Percentiles rank a stretch among this genome's conserved stretches.
Conservation (phyloP, 139 green algal genomes). For the Chlamydomonas urium region DNA sequence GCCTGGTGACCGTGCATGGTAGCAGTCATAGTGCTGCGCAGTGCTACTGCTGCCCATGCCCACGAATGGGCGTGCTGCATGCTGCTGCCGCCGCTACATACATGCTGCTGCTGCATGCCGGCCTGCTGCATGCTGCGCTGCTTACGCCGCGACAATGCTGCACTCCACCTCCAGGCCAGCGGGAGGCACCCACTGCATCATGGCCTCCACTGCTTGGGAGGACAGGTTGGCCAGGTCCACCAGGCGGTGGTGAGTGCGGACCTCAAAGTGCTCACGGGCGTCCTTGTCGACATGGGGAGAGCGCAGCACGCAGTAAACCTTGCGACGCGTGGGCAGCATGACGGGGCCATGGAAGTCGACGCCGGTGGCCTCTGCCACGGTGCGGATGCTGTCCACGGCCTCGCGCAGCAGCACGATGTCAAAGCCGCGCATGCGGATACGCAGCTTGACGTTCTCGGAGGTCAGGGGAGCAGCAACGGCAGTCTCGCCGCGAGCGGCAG, state of each 20-base stretch:
- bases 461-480: conserved; percentile 12
- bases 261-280: conserved; percentile 89
- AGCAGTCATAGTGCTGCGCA: no score
- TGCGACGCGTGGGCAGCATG: conserved; percentile 69
- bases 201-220: conserved; percentile 74
- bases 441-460: conserved; percentile 39
- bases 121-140: conserved; percentile 19
- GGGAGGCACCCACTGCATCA: conserved; percentile 86
- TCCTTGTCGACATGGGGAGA: conserved; percentile 92
- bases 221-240: conserved; percentile 83
- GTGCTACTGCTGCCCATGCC: no score
- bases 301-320: conserved; percentile 76
- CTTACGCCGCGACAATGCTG: conserved; percentile 26
- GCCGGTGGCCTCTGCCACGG: conserved; percentile 61
- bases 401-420: conserved; percentile 54
- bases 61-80: no score
- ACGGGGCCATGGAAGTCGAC: conserved; percentile 64
- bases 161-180: conserved; percentile 73
- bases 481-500: no score
- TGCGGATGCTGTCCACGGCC: conserved; percentile 59
- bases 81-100: no score
- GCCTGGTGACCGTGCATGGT: no score
- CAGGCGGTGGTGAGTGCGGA: conserved; percentile 46
- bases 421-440: conserved; percentile 77
- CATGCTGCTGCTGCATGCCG: conserved; percentile 11